Evolutionary conservation across 2,329 filamentous ascomycete genomes (phyloP).

Genomic region (Emydomyces testavorans): DNA sequence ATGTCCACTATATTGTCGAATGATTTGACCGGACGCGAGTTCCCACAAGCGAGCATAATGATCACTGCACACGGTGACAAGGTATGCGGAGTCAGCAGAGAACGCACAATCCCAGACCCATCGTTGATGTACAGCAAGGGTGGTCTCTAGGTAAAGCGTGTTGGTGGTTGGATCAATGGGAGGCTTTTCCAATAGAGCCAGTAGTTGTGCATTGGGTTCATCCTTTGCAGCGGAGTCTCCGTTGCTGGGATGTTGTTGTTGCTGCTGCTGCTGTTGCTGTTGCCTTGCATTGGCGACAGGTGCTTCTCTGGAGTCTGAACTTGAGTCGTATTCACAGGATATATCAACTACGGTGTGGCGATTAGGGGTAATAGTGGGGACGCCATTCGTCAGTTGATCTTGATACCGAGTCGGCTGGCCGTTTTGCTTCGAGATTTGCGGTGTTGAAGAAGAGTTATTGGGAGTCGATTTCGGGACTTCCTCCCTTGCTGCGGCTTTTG

Average conservation of each 20-base stretch:
- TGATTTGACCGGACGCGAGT: conserved; percentile 72
- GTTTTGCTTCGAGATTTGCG: not conserved
- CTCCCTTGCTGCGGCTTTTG: conserved; percentile 23
- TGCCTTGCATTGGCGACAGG: not conserved
- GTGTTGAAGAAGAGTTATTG: not conserved
- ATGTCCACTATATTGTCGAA: conserved; percentile 89
- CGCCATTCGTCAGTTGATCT: conserved; percentile 3
- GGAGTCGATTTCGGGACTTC: not conserved
- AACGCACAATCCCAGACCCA: conserved; percentile 99
- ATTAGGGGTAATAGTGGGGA: not conserved
- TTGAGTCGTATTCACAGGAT: not conserved
- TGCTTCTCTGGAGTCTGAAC: not conserved
- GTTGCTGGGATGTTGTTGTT: not conserved
- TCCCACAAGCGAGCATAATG: conserved; percentile 92
- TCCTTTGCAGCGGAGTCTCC: conserved; percentile 9
- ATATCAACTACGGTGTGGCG: not conserved
- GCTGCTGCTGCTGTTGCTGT: not conserved
- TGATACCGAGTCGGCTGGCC: not conserved
- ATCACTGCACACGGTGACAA: conserved; percentile 86
- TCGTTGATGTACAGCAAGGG: conserved; percentile 77
- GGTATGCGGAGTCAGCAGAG: conserved; percentile 80
- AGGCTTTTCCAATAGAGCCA: conserved; percentile 28
- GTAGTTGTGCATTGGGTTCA: conserved; percentile 24
- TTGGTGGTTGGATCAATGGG: conserved; percentile 36
- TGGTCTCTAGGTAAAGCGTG: conserved; percentile 69